A percentile compares a stretch with the other conserved stretches of the same genome.
Evolutionary conservation across 768 basidiomycete genomes (phyloP).

Genomic region (Rhodotorula kratochvilovae): DNA sequence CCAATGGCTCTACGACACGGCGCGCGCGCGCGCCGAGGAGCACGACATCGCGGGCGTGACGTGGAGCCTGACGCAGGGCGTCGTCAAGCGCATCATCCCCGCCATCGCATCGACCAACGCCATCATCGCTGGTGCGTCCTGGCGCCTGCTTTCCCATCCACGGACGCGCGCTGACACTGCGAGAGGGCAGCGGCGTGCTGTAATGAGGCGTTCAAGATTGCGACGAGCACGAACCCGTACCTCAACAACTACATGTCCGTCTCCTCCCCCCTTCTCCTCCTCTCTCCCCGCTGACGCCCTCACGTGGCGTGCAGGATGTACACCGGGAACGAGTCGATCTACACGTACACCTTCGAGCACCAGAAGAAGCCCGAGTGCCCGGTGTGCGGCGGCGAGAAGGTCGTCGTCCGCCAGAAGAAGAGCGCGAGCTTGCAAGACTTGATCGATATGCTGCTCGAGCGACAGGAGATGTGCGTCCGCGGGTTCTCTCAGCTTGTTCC

Average conservation of each 20-base stretch:
- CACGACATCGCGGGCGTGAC: constrained; percentile 98
- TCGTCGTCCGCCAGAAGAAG: constrained; percentile 56
- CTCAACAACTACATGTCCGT: constrained; percentile 82
- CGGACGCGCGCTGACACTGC: not conserved
- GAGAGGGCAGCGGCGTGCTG: constrained; percentile 75
- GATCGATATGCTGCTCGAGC: constrained; percentile 80
- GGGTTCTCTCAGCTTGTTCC: not conserved
- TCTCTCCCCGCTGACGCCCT: not conserved
- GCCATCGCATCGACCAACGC: constrained; percentile 98
- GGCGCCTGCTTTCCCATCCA: not conserved
- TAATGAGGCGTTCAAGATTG: constrained; percentile 98
- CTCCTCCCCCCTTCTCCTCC: not conserved
- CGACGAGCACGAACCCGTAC: constrained; percentile 87
- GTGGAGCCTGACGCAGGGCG: constrained; percentile 94
- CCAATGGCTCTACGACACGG: constrained; percentile 79
- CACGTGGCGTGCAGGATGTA: constrained; percentile 58
- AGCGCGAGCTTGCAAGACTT: constrained; percentile 78
- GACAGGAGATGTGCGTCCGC: constrained; percentile 75
- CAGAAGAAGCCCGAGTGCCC: constrained; percentile 90
- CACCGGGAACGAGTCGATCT: constrained; percentile 91
- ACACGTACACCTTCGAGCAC: constrained; percentile 95
- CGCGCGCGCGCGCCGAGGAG: constrained; percentile 75
- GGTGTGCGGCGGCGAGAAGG: constrained; percentile 86
- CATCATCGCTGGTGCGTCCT: constrained; percentile 76
- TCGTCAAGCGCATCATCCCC: constrained; percentile 99